Base-by-base conservation (phyloP, 1,139 yeast genomes). In the Pichia sp. region DNA sequence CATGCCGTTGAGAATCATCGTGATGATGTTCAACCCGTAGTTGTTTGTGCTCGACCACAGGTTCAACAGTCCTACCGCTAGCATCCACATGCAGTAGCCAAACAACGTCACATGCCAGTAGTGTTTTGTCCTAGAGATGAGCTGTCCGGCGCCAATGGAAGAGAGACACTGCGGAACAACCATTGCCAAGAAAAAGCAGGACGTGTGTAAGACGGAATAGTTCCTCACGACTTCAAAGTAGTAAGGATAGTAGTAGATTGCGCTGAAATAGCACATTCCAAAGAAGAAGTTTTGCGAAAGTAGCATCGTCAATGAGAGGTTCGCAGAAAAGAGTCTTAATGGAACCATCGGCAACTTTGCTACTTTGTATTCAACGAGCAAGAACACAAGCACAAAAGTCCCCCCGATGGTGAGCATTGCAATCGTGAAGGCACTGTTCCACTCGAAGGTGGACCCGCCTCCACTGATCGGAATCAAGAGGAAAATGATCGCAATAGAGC, bases 321-420 rank as follows among this genome's bases (percentile, higher is more conserved):
- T 66, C 50, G 66, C 73, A 67, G 79, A 80, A 34, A 80, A 64
- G 41, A 51, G 29, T 7, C 73, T 63, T 48, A 80, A 66, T n/a
- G 85, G 85, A 42, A 82, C 71, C 79, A 81, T 78, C 9, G 87
- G 86, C 24, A 81, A 66, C 53, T 65, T 71, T 0, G 85, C 77
- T 3, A 77, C 49, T 58, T 74, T 79, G 72, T 76, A 72, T 63
- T 82, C 85, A n/a, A 77, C 69, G 6, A 77, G 44, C 1, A 81
- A 49, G 56, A 82, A 82, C 0, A 62, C 64, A 1, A 72, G 49
- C 34, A 80, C 66, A 31, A 74, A 71, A 0, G 70, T 56, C 0
- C 77, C 78, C 4, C 85, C 85, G 30, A 81, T 62, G 1, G 71
- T 63, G 51, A 80, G 73, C 69, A 80, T 70, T 6, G 70, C 61